Conservation (phyloP, 129 eudicot species). For the Centella asiatica region DNA sequence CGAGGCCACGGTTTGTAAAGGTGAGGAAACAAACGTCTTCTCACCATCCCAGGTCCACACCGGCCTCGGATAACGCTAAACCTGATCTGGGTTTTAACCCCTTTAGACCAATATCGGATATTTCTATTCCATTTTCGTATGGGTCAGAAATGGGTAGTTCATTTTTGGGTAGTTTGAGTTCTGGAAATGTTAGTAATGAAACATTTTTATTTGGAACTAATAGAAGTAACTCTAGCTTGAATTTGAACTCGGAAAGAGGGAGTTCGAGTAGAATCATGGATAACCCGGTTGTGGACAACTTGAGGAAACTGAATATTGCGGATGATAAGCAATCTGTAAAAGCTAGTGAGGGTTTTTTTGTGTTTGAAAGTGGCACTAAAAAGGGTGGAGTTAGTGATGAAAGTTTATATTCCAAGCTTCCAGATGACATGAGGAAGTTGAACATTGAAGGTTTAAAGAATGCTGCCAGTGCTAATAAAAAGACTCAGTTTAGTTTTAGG, state of each 20-base stretch:
- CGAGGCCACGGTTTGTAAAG: slow-evolving; percentile 43
- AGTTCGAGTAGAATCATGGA: not conserved
- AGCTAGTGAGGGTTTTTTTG: slow-evolving; percentile 18
- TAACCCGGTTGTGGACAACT: slow-evolving; percentile 27
- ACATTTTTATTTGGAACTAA: slow-evolving; percentile 33
- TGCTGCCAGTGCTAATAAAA: not conserved
- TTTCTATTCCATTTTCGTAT: not conserved
- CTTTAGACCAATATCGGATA: slow-evolving; percentile 9
- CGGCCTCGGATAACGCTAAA: not conserved
- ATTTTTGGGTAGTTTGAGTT: not conserved
- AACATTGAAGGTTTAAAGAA: slow-evolving; percentile 25
- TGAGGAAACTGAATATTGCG: slow-evolving; percentile 41
- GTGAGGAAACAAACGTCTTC: slow-evolving; percentile 35
- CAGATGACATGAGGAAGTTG: slow-evolving; percentile 41
- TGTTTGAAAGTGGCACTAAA: slow-evolving; percentile 4
- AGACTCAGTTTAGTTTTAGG: slow-evolving; percentile 2
- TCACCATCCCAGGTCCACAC: slow-evolving; percentile 14
- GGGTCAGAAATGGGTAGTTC: slow-evolving; percentile 8
- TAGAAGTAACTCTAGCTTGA: slow-evolving; percentile 3
- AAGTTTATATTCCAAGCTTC: slow-evolving; percentile 27
- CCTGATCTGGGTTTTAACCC: slow-evolving; percentile 36
- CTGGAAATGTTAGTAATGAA: slow-evolving; percentile 12
- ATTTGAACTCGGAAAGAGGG: slow-evolving; percentile 5
- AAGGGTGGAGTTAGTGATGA: slow-evolving; percentile 7
- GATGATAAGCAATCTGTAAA: slow-evolving; percentile 12